These are phyloP conservation scores for Candida mesenterica DNA, from an alignment of 1,139 yeast genomes.

Conservation along the genomic window DNA sequence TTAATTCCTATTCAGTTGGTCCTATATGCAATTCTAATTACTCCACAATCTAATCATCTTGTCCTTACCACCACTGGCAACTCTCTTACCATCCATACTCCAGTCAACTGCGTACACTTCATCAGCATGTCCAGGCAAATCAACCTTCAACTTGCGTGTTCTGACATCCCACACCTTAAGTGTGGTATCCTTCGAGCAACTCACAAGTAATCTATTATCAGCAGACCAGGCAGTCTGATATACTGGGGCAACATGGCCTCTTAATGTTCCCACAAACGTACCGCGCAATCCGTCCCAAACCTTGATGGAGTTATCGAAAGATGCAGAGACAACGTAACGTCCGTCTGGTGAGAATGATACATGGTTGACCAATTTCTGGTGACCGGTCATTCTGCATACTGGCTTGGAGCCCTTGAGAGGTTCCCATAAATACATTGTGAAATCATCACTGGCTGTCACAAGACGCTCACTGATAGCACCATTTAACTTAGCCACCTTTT, in stretches of 20 bases:
- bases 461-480: constrained; percentile 75
- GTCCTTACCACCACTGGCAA: constrained; percentile 96
- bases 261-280: constrained; percentile 79
- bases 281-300: constrained; percentile 97
- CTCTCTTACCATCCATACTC: constrained; percentile 92
- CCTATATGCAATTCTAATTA: not conserved
- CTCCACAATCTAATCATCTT: constrained; percentile 89
- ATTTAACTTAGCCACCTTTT: constrained; percentile 70
- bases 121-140: constrained; percentile 92
- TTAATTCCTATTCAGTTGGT: no score
- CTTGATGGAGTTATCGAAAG: constrained; percentile 92
- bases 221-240: constrained; percentile 99
- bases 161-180: constrained; percentile 95
- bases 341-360: constrained; percentile 97
- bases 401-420: constrained; percentile 82
- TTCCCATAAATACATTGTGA: constrained; percentile 97
- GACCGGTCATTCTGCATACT: constrained; percentile 92
- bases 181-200: constrained; percentile 95
- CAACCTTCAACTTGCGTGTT: constrained; percentile 79
- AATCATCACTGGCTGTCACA: constrained; percentile 95
- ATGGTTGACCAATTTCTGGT: constrained; percentile 93
- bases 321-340: constrained; percentile 82
- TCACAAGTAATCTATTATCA: constrained; percentile 84
- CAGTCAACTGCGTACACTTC: constrained; percentile 98
- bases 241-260: constrained; percentile 98